phyloP scores from a whole-genome alignment of 176 grass and related monocot species.

The Musa itinerans region DNA sequence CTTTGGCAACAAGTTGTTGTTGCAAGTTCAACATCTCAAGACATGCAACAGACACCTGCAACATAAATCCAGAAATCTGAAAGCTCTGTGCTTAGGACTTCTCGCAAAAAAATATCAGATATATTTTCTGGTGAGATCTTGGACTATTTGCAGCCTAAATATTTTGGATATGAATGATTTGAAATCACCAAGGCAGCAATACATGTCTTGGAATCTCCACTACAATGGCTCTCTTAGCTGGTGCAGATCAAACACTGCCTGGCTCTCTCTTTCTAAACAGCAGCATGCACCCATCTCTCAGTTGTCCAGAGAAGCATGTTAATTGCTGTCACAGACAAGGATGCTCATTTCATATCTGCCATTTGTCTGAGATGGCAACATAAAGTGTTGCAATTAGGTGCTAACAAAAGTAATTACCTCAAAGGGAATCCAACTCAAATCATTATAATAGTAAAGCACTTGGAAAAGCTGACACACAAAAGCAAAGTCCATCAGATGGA shows the following conservation, averaged over 20 bases:
- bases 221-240: not conserved
- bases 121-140: not conserved
- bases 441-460: slow-evolving; percentile 2
- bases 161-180: not conserved
- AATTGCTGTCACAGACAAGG: not conserved
- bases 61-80: not conserved
- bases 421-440: not conserved
- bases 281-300: not conserved
- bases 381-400: not conserved
- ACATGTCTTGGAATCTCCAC: not conserved
- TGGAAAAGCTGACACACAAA: not conserved
- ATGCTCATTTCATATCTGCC: not conserved
- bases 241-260: not conserved
- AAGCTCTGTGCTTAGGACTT: no score
- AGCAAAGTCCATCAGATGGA: not conserved
- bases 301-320: not conserved
- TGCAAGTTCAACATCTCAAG: not conserved
- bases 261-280: not conserved
- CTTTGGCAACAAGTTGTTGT: not conserved
- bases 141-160: not conserved
- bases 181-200: not conserved
- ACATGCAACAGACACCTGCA: not conserved
- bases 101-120: not conserved
- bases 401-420: not conserved
- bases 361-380: not conserved